Evolutionary conservation across 805 yeast genomes (phyloP).

Genomic region (Ogataea henricii): DNA sequence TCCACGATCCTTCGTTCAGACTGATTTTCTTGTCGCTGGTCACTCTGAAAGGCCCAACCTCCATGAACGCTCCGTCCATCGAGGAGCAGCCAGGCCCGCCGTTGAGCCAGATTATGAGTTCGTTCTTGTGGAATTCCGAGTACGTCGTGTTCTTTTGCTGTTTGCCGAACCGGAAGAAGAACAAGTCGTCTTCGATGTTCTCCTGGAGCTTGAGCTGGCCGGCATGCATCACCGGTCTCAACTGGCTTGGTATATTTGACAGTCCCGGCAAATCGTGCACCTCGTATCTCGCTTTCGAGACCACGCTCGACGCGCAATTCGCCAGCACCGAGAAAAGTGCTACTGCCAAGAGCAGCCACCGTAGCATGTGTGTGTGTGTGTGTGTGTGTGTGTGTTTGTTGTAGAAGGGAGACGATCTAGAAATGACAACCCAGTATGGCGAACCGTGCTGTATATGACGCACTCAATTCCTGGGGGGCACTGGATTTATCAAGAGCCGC

Average conservation of each 20-base stretch:
- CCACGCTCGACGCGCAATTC: neutral
- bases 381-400: neutral
- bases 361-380: neutral
- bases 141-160: neutral
- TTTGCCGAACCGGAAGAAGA: conserved; percentile 71
- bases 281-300: conserved; percentile 12
- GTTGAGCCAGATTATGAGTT: conserved; percentile 82
- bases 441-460: no score
- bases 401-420: no score
- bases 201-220: conserved; percentile 64
- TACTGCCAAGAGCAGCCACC: neutral
- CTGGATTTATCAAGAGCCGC: no score
- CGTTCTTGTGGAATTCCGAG: conserved; percentile 25
- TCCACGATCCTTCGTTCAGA: conserved; percentile 80
- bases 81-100: conserved; percentile 99
- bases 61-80: conserved; percentile 95
- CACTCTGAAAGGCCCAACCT: conserved; percentile 84
- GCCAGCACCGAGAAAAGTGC: conserved; percentile 4
- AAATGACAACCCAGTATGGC: no score
- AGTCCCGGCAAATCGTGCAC: conserved; percentile 33
- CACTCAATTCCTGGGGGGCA: no score
- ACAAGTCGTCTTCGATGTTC: conserved; percentile 58
- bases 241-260: conserved; percentile 21
- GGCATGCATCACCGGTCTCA: conserved; percentile 58
- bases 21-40: conserved; percentile 39